Evolutionary conservation across 2,329 filamentous ascomycete genomes (phyloP).

Genomic region (Myriosclerotinia curreyana): DNA sequence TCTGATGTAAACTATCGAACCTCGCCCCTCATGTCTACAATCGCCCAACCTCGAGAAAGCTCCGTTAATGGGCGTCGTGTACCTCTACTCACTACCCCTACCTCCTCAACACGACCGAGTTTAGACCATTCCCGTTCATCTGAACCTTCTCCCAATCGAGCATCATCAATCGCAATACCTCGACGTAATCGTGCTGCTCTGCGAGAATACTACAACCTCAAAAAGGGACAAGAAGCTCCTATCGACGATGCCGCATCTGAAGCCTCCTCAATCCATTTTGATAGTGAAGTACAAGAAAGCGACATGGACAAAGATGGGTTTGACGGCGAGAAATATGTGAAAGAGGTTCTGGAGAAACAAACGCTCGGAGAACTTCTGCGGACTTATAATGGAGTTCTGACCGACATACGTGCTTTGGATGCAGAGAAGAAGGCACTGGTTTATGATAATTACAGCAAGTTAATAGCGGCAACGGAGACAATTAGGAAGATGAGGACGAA

Average conservation of each 20-base stretch:
- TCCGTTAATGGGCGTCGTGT: slow-evolving; percentile 56
- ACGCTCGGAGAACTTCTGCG: slow-evolving; percentile 66
- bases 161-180: slow-evolving; percentile 35
- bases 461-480: slow-evolving; percentile 94
- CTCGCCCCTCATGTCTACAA: slow-evolving; percentile 56
- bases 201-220: slow-evolving; percentile 92
- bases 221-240: slow-evolving; percentile 40
- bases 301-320: slow-evolving; percentile 76
- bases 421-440: slow-evolving; percentile 96
- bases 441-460: slow-evolving; percentile 97
- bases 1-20: not conserved
- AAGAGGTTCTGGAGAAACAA: slow-evolving; percentile 57
- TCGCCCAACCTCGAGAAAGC: slow-evolving; percentile 59
- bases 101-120: slow-evolving; percentile 72
- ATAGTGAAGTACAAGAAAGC: slow-evolving; percentile 56
- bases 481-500: slow-evolving; percentile 84
- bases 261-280: slow-evolving; percentile 42
- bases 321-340: slow-evolving; percentile 66
- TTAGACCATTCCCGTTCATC: slow-evolving; percentile 63
- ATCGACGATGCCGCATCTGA: slow-evolving; percentile 33
- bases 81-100: slow-evolving; percentile 60
- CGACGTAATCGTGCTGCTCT: slow-evolving; percentile 72
- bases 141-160: slow-evolving; percentile 52
- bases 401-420: slow-evolving; percentile 84
- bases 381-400: slow-evolving; percentile 67